Percentiles rank a stretch among this genome's conserved stretches.
phyloP scores from a whole-genome alignment of 768 basidiomycete genomes.

The Lactarius sp. region DNA sequence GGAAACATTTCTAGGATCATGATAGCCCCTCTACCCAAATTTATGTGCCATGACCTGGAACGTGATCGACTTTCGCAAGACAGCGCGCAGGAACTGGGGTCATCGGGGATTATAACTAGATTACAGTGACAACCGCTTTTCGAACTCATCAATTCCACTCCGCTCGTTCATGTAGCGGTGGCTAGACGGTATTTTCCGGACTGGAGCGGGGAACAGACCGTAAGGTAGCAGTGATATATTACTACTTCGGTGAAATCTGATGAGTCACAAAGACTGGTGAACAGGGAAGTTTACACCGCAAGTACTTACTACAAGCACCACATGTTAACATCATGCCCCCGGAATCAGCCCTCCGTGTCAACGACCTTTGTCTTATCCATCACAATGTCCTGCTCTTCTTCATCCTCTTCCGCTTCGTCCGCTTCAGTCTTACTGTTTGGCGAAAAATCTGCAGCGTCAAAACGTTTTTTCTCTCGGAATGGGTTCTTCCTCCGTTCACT shows the following conservation, averaged over 20 bases:
- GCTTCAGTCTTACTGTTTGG: constrained; percentile 25
- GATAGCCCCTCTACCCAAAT: not conserved
- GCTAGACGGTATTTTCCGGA: constrained; percentile 1
- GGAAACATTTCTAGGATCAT: not conserved
- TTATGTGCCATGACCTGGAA: not conserved
- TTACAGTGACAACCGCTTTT: not conserved
- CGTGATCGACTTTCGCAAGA: not conserved
- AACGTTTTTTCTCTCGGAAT: constrained; percentile 64
- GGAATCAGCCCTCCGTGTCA: constrained; percentile 41
- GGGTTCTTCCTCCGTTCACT: constrained; percentile 52
- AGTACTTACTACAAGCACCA: constrained; percentile 6
- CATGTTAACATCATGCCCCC: not conserved
- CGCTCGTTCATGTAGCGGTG: not conserved
- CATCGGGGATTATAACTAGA: not conserved
- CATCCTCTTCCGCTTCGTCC: constrained; percentile 38
- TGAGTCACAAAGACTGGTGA: not conserved
- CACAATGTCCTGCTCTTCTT: constrained; percentile 38
- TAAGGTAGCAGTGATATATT: not conserved
- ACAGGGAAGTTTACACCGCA: constrained; percentile 2
- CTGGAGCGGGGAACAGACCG: not conserved
- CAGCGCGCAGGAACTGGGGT: not conserved
- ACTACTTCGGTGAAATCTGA: not conserved
- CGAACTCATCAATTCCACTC: constrained; percentile 2
- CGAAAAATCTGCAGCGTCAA: constrained; percentile 50
- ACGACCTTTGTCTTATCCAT: constrained; percentile 36